Conservation (phyloP, 768 basidiomycete genomes). For the Auricularia sp. region DNA sequence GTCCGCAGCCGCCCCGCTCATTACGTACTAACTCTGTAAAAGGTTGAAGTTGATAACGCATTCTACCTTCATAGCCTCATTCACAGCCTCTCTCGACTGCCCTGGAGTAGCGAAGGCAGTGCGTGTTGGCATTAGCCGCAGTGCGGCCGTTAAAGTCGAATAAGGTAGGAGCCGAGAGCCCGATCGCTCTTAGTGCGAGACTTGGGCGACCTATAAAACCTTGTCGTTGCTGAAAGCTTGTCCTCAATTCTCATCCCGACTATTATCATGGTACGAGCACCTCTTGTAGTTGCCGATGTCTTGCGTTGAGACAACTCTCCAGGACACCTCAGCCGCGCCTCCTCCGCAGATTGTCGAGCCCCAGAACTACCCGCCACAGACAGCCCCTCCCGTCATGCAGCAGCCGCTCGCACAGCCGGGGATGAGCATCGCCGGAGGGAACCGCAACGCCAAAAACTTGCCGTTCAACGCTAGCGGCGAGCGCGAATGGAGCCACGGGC, state of each 20-base stretch:
- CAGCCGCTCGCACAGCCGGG: neutral
- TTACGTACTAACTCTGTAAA: too few species aligned
- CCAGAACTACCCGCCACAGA: neutral
- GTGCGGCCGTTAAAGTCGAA: neutral
- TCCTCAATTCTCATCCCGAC: neutral
- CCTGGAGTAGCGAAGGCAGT: too few species aligned
- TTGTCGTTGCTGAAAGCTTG: neutral
- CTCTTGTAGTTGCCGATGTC: neutral
- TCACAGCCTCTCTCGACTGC: too few species aligned
- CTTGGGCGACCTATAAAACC: neutral
- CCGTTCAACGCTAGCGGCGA: slow-evolving; percentile 18
- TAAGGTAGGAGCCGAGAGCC: neutral
- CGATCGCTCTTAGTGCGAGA: neutral
- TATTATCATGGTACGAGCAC: neutral
- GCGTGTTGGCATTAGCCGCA: too few species aligned
- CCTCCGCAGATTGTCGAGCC: neutral
- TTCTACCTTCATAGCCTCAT: too few species aligned
- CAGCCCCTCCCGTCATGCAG: neutral
- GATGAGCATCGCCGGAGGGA: neutral
- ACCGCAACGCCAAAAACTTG: slow-evolving; percentile 9
- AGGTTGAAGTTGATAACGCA: too few species aligned
- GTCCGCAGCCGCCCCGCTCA: too few species aligned
- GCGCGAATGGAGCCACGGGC: slow-evolving; percentile 23
- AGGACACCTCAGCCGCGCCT: neutral
- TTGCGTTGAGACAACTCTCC: neutral